phyloP scores from a whole-genome alignment of 169 alveolate genomes.

The Blepharisma undulans region DNA sequence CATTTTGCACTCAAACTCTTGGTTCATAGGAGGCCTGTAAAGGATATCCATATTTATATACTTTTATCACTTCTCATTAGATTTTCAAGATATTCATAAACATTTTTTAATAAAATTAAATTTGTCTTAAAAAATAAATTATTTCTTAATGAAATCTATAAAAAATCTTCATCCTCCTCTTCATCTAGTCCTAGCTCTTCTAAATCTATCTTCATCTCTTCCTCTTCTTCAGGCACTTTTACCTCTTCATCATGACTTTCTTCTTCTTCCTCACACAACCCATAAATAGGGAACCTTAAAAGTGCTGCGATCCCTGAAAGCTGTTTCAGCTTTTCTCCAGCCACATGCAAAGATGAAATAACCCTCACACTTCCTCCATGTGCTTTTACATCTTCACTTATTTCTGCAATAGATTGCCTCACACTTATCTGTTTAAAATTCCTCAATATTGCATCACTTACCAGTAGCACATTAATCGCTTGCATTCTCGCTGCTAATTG shows the following conservation, averaged over 20 bases:
- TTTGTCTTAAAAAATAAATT: too few species aligned
- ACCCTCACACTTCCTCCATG: constrained; percentile 40
- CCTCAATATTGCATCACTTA: constrained; percentile 67
- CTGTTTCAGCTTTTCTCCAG: constrained; percentile 57
- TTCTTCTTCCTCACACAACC: constrained; percentile 39
- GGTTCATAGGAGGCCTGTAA: constrained; percentile 40
- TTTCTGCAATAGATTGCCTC: constrained; percentile 29
- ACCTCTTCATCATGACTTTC: constrained; percentile 6
- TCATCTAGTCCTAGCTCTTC: background rate
- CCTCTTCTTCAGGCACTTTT: background rate
- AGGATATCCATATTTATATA: constrained; percentile 14
- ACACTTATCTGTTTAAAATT: constrained; percentile 35
- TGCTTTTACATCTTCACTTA: constrained; percentile 30
- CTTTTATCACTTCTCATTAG: too few species aligned
- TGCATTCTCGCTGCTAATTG: constrained; percentile 50
- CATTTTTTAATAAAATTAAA: too few species aligned
- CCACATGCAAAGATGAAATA: constrained; percentile 39
- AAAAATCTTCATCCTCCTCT: background rate
- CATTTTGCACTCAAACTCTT: constrained; percentile 32
- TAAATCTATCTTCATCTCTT: constrained; percentile 29
- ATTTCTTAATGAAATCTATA: background rate
- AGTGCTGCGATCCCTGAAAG: constrained; percentile 59
- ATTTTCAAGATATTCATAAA: too few species aligned
- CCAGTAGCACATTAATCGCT: constrained; percentile 64
- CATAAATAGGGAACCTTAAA: constrained; percentile 48